Conservation (phyloP, 1,284 basidiomycete species). For the Mycena citricolor region DNA sequence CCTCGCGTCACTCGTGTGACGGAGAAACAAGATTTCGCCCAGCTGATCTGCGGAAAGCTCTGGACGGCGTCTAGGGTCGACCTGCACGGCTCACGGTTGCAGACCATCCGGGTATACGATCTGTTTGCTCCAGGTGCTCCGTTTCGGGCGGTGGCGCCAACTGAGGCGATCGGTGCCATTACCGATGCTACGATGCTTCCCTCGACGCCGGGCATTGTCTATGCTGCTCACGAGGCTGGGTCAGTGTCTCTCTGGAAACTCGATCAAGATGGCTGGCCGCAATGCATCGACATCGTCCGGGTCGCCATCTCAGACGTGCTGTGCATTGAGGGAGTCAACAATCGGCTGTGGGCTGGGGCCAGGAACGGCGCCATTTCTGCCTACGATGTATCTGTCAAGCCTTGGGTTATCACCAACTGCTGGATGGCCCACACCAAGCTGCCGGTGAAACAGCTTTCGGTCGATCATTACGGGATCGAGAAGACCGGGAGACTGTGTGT, state of each 20-base stretch:
- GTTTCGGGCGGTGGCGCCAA: constrained; percentile 51
- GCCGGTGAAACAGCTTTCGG: constrained; percentile 67
- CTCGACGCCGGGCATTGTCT: constrained; percentile 65
- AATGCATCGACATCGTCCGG: constrained; percentile 70
- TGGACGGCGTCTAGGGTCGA: constrained; percentile 76
- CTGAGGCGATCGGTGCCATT: constrained; percentile 74
- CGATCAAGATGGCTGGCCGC: constrained; percentile 50
- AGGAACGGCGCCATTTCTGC: constrained; percentile 83
- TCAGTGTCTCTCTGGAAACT: constrained; percentile 80
- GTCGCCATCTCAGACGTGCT: constrained; percentile 80
- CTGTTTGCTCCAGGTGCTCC: constrained; percentile 54
- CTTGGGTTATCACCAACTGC: constrained; percentile 86
- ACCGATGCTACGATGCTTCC: constrained; percentile 81
- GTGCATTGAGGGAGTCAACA: constrained; percentile 77
- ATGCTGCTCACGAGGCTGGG: constrained; percentile 93
- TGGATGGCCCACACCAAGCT: constrained; percentile 88
- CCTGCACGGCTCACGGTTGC: constrained; percentile 49
- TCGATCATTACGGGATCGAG: constrained; percentile 74
- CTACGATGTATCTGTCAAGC: constrained; percentile 69
- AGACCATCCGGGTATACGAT: constrained; percentile 80
- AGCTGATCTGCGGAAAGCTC: constrained; percentile 69
- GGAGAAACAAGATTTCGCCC: constrained; percentile 81
- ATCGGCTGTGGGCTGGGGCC: constrained; percentile 83
- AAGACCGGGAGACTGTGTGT: constrained; percentile 68
- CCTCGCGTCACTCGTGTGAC: constrained; percentile 71